These are phyloP conservation scores for Mycena galopus DNA, from an alignment of 768 basidiomycete species.

Conservation along the genomic window DNA sequence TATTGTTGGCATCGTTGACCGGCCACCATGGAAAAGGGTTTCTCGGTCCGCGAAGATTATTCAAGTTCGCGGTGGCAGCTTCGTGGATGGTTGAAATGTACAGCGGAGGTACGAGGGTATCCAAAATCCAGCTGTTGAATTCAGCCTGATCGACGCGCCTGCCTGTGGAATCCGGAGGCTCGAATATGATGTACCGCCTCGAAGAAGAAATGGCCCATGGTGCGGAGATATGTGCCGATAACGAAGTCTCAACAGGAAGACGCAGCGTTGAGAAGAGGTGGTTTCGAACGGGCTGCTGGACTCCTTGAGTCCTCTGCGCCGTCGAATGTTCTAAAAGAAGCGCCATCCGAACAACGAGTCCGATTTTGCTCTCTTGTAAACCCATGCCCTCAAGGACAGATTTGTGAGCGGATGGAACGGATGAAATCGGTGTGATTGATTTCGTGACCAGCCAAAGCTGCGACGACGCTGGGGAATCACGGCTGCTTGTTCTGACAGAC, in stretches of 20 bases:
- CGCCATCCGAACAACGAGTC: slow-evolving; percentile 26
- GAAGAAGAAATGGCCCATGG: slow-evolving; percentile 39
- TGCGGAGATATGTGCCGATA: slow-evolving; percentile 40
- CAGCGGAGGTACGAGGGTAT: slow-evolving; percentile 32
- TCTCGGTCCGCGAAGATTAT: not conserved
- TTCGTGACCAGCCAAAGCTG: slow-evolving; percentile 31
- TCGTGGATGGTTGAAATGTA: slow-evolving; percentile 34
- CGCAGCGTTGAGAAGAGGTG: slow-evolving; percentile 39
- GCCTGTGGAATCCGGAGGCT: slow-evolving; percentile 36
- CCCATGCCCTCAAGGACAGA: slow-evolving; percentile 19
- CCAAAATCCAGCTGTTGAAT: slow-evolving; percentile 41
- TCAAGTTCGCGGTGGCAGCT: not conserved
- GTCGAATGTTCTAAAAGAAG: slow-evolving; percentile 19
- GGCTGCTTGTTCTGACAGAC: not conserved
- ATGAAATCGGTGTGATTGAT: slow-evolving; percentile 21
- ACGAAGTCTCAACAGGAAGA: slow-evolving; percentile 36
- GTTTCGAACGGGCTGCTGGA: not conserved
- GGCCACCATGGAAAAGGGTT: slow-evolving; percentile 35
- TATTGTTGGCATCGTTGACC: not conserved
- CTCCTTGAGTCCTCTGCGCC: not conserved
- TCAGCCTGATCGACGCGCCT: slow-evolving; percentile 32
- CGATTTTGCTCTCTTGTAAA: slow-evolving; percentile 21
- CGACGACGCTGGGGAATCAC: not conserved
- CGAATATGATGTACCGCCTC: slow-evolving; percentile 39
- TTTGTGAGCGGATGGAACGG: slow-evolving; percentile 18